These are phyloP conservation scores for Pseudofabraea citricarpa DNA, from an alignment of 2,329 filamentous ascomycete genomes.

Conservation along the genomic window DNA sequence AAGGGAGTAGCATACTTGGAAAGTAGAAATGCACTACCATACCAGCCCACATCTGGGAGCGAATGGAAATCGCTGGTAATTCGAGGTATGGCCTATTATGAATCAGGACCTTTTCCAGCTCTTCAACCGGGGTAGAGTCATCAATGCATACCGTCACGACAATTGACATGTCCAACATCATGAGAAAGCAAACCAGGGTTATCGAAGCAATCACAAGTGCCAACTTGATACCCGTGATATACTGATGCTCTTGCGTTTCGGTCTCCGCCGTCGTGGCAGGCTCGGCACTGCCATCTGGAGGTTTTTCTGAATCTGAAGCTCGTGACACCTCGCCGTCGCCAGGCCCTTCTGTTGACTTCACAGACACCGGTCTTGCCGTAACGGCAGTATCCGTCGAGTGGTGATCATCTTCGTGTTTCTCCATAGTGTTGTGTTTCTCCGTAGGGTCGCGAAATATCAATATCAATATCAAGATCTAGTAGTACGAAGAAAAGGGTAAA, in stretches of 20 bases:
- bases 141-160: constrained; percentile 40
- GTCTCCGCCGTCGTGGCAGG: no score
- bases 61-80: constrained; percentile 48
- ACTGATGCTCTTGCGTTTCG: constrained; percentile 1
- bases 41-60: constrained; percentile 51
- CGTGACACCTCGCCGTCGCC: no score
- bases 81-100: constrained; percentile 35
- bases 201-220: constrained; percentile 28
- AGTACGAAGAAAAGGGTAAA: no score
- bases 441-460: no score
- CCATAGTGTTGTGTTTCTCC: no score
- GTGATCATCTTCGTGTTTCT: not conserved
- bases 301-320: not conserved
- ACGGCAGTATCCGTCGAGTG: no score
- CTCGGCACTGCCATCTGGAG: not conserved
- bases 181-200: constrained; percentile 39
- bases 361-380: no score
- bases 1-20: constrained; percentile 21
- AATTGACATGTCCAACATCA: constrained; percentile 48
- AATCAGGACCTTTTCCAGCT: no score
- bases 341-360: no score
- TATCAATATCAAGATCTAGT: no score
- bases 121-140: no score
- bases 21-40: constrained; percentile 45
- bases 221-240: constrained; percentile 12